These are phyloP conservation scores for Neonectria ditissima DNA, from an alignment of 2,329 filamentous ascomycete species.

Conservation along the genomic window DNA sequence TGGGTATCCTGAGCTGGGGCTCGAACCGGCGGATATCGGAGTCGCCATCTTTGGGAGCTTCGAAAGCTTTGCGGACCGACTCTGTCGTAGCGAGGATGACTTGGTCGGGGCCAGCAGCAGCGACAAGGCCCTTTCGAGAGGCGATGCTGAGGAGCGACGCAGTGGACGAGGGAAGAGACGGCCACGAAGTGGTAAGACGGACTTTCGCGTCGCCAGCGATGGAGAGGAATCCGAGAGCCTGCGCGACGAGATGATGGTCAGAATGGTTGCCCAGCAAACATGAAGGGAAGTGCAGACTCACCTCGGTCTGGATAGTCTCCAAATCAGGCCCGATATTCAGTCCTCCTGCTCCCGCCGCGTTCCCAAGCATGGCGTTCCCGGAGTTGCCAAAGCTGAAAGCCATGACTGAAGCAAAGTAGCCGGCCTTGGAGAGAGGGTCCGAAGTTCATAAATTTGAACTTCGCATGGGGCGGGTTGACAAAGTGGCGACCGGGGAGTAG, in stretches of 20 bases:
- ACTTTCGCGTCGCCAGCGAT: conserved; percentile 85
- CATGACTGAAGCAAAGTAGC: conserved; percentile 63
- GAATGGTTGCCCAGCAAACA: conserved; percentile 24
- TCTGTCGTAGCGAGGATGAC: conserved; percentile 83
- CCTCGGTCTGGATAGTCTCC: conserved; percentile 85
- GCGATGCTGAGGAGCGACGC: conserved; percentile 88
- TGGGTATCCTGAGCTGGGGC: conserved; percentile 77
- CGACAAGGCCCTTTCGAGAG: conserved; percentile 81
- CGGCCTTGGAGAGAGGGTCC: conserved; percentile 44
- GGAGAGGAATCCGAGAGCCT: conserved; percentile 84
- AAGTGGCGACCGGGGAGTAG: conserved; percentile 33
- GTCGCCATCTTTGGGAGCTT: conserved; percentile 67
- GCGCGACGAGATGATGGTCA: conserved; percentile 36
- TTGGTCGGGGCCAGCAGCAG: conserved; percentile 85
- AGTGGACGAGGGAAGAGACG: conserved; percentile 77
- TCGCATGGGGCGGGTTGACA: conserved; percentile 36
- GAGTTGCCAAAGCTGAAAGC: conserved; percentile 72
- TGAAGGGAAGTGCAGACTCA: conserved; percentile 51
- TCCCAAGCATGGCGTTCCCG: conserved; percentile 57
- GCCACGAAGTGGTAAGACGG: conserved; percentile 84
- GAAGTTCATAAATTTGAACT: conserved; percentile 46
- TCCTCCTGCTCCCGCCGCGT: conserved; percentile 53
- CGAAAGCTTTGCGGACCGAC: conserved; percentile 80
- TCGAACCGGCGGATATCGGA: conserved; percentile 76
- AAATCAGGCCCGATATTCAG: conserved; percentile 71